Percentiles rank a stretch among this genome's conserved stretches.
phyloP scores from a whole-genome alignment of 2,329 filamentous ascomycete species.

The Grosmannia huntii region DNA sequence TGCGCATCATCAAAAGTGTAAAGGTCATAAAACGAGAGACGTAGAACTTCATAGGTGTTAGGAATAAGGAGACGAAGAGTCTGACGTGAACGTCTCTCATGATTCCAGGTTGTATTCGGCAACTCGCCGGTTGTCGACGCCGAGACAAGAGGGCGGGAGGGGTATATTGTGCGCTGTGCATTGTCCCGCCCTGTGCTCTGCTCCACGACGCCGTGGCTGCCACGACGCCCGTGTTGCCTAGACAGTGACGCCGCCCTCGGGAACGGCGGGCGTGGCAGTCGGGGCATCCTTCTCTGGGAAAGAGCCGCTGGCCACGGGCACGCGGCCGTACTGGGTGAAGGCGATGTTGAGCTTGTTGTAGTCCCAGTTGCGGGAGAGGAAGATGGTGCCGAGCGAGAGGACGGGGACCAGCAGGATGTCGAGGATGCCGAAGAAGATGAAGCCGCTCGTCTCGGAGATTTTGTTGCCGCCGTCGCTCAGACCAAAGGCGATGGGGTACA shows the following conservation, averaged over 20 bases:
- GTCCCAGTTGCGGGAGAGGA: slow-evolving; percentile 35
- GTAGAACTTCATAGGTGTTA: neutral
- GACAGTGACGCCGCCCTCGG: neutral
- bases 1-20: neutral
- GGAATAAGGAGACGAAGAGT: too few relatives aligned
- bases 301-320: slow-evolving; percentile 24
- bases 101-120: too few relatives aligned
- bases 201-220: too few relatives aligned
- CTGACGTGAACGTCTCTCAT: too few relatives aligned
- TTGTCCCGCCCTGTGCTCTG: too few relatives aligned
- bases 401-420: slow-evolving; percentile 36
- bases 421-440: slow-evolving; percentile 41
- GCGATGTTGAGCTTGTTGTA: slow-evolving; percentile 35
- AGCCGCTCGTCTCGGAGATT: slow-evolving; percentile 30
- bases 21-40: neutral
- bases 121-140: too few relatives aligned
- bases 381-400: slow-evolving; percentile 27
- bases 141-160: too few relatives aligned
- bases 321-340: slow-evolving; percentile 43
- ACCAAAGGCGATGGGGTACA: slow-evolving; percentile 42
- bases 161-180: too few relatives aligned
- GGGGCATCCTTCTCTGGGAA: slow-evolving; percentile 32
- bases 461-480: slow-evolving; percentile 38
- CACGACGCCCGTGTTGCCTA: too few relatives aligned
- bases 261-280: neutral